Conservation (phyloP, 2,329 filamentous ascomycete genomes). For the Penicillium sp. region DNA sequence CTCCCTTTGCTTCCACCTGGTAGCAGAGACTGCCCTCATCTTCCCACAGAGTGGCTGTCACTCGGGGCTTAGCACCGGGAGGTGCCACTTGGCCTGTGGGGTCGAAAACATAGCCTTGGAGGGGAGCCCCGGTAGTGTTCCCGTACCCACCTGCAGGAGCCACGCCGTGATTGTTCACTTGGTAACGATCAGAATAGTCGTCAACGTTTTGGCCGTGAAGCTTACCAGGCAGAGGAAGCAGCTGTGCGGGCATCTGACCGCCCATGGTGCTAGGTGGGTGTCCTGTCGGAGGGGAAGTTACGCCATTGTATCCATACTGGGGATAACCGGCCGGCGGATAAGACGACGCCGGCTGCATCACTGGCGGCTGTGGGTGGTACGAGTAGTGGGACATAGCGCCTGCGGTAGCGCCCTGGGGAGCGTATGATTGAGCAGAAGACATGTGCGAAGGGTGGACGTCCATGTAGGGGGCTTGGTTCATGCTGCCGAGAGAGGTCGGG, state of each 20-base stretch:
- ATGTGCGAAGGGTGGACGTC: constrained; percentile 76
- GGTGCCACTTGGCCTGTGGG: constrained; percentile 90
- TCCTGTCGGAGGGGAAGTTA: constrained; percentile 75
- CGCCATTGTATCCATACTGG: constrained; percentile 76
- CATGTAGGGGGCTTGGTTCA: constrained; percentile 87
- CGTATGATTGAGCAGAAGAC: constrained; percentile 72
- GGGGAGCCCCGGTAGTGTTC: constrained; percentile 40
- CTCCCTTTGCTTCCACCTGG: constrained; percentile 92
- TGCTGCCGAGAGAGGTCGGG: constrained; percentile 51
- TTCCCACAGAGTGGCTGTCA: constrained; percentile 97
- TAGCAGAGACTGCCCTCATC: constrained; percentile 97
- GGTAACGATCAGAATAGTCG: constrained; percentile 8
- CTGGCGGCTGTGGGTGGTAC: constrained; percentile 68
- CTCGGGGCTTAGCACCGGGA: constrained; percentile 91
- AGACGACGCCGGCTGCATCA: constrained; percentile 71
- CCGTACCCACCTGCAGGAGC: constrained; percentile 40
- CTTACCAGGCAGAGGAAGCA: constrained; percentile 65
- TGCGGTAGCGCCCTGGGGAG: constrained; percentile 75
- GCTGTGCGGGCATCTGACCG: constrained; percentile 65
- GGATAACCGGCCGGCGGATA: constrained; percentile 67
- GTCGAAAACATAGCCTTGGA: constrained; percentile 64
- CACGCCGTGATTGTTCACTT: constrained; percentile 41
- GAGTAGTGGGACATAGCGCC: constrained; percentile 73
- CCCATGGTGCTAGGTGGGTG: constrained; percentile 70
- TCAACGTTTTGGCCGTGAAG: neutral